A percentile compares a stretch with the other conserved stretches of the same genome.
These are phyloP conservation scores for Plantago major DNA, from an alignment of 257 asterid species.

Conservation along the genomic window DNA sequence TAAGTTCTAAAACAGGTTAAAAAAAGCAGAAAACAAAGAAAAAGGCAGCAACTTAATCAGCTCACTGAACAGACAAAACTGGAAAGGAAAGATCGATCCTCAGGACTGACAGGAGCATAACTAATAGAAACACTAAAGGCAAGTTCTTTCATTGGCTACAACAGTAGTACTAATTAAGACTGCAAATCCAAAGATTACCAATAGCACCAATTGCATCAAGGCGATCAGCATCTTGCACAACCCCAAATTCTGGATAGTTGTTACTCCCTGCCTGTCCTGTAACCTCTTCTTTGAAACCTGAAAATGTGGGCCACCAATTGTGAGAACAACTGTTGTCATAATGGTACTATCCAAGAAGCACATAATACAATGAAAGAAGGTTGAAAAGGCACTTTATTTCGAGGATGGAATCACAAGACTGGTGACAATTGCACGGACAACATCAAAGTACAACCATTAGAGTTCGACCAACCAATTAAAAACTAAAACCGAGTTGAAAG, in stretches of 20 bases:
- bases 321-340: not conserved
- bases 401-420: constrained; percentile 4
- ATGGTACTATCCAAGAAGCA: not conserved
- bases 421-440: not conserved
- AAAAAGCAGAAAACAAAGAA: not conserved
- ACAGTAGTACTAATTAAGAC: not conserved
- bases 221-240: constrained; percentile 97
- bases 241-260: constrained; percentile 64
- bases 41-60: not conserved
- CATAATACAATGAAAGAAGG: not conserved
- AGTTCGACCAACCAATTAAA: not conserved
- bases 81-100: too few species aligned
- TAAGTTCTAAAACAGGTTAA: not conserved
- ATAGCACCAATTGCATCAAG: constrained; percentile 99
- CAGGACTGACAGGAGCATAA: too few species aligned
- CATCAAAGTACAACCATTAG: too few species aligned
- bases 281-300: constrained; percentile 90
- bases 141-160: too few species aligned
- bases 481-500: not conserved
- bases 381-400: not conserved
- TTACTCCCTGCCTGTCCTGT: constrained; percentile 33
- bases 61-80: not conserved
- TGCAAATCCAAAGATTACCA: constrained; percentile 34
- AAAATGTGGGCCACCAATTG: not conserved
- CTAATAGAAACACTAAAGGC: too few species aligned